phyloP scores from a whole-genome alignment of 1,284 basidiomycete genomes.

The Irpex lacteus region DNA sequence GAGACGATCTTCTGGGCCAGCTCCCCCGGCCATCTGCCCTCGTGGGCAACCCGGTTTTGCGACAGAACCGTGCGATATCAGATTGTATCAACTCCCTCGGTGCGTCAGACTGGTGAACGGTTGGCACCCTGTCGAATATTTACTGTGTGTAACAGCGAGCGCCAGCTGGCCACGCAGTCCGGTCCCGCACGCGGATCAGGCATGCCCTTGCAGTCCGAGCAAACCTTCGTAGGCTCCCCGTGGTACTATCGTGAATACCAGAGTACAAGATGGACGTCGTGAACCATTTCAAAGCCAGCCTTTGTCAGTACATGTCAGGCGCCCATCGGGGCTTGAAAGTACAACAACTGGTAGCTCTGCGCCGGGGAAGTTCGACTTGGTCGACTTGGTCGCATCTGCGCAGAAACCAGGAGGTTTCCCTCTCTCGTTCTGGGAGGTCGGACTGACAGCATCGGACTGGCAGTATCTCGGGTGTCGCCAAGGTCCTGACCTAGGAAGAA shows the following conservation, averaged over 20 bases:
- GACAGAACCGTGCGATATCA: background rate
- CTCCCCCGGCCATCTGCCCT: background rate
- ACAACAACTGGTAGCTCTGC: background rate
- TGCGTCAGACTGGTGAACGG: background rate
- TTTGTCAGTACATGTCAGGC: background rate
- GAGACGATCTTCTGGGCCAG: background rate
- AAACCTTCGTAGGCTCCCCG: no score
- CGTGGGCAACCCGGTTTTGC: background rate
- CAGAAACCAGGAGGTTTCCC: background rate
- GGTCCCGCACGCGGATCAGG: no score
- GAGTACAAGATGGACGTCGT: background rate
- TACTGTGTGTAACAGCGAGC: background rate
- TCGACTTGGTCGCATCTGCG: background rate
- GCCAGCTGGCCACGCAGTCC: no score
- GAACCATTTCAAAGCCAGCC: background rate
- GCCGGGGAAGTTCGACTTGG: background rate
- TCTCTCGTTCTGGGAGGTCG: background rate
- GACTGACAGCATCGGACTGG: background rate
- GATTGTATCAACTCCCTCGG: background rate
- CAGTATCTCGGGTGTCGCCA: background rate
- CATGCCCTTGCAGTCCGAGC: no score
- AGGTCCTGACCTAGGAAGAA: background rate
- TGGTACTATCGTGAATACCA: no score
- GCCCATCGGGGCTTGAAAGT: background rate
- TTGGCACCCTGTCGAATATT: background rate